Conservation (phyloP, 108 stramenopile genomes). For the Fragilaria crotonensis region DNA sequence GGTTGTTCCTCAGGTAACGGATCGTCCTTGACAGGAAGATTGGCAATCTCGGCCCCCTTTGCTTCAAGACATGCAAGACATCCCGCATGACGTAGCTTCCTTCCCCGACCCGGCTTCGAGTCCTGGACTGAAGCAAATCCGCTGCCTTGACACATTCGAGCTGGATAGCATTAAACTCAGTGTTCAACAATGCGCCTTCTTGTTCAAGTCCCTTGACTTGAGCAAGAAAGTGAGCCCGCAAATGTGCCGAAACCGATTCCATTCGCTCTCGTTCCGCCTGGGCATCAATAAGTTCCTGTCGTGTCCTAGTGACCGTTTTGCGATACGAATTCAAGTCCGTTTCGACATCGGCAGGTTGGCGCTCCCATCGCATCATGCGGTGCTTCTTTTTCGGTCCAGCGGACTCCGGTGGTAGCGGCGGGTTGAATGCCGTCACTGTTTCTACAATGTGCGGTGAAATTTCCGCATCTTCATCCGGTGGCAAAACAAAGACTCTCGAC, state of each 20-base stretch:
- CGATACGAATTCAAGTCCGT: constrained; percentile 67
- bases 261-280: constrained; percentile 47
- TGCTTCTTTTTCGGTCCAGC: constrained; percentile 68
- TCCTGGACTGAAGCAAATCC: constrained; percentile 41
- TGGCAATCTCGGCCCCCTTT: constrained; percentile 32
- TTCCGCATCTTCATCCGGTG: constrained; percentile 9
- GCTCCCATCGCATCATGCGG: constrained; percentile 77
- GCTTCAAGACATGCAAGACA: constrained; percentile 46
- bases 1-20: not conserved
- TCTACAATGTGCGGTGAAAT: constrained; percentile 38
- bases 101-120: constrained; percentile 39
- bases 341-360: constrained; percentile 66
- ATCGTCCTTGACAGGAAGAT: constrained; percentile 7
- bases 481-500: constrained; percentile 35
- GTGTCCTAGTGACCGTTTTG: constrained; percentile 67
- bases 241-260: constrained; percentile 43
- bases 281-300: constrained; percentile 54
- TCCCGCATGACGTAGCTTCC: constrained; percentile 57
- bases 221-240: constrained; percentile 56
- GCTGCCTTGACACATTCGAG: constrained; percentile 53
- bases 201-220: constrained; percentile 43
- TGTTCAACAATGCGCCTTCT: constrained; percentile 43
- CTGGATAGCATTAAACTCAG: constrained; percentile 33
- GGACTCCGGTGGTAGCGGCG: constrained; percentile 83
- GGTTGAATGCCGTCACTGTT: constrained; percentile 67